Evolutionary conservation across 805 yeast genomes (phyloP).

Genomic region (Candida silvatica): DNA sequence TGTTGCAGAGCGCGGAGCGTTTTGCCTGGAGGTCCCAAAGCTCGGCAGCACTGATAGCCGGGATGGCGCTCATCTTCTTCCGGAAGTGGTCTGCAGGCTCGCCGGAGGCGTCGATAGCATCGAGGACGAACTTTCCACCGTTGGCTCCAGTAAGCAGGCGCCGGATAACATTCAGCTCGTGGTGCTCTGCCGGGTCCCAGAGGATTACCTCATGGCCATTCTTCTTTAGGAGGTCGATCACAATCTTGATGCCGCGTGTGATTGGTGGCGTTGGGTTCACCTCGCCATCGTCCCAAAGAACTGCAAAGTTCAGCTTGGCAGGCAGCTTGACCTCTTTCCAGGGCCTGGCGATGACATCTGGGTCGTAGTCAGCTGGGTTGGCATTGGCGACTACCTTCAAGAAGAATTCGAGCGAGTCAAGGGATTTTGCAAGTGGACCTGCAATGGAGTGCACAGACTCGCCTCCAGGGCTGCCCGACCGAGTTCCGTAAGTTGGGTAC

Average conservation of each 20-base stretch:
- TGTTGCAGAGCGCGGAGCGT: background rate
- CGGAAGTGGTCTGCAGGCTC: conserved; percentile 25
- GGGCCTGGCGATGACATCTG: conserved; percentile 31
- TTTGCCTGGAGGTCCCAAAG: conserved; percentile 1
- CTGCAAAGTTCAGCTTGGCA: conserved; percentile 31
- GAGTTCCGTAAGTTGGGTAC: conserved; percentile 27
- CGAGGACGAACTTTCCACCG: conserved; percentile 26
- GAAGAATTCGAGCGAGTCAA: conserved; percentile 40
- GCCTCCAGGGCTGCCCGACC: conserved; percentile 35
- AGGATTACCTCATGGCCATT: conserved; percentile 45
- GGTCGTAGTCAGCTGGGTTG: conserved; percentile 37
- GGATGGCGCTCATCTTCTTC: conserved; percentile 22
- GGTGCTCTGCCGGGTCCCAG: conserved; percentile 35
- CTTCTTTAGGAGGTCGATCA: conserved; percentile 21
- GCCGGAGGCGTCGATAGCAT: conserved; percentile 29
- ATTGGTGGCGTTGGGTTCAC: conserved; percentile 42
- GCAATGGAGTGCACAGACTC: conserved; percentile 44
- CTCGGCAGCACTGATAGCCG: background rate
- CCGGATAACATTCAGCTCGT: conserved; percentile 23
- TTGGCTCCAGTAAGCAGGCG: conserved; percentile 31
- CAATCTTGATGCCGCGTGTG: conserved; percentile 31
- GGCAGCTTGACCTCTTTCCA: conserved; percentile 30
- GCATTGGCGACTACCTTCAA: conserved; percentile 24
- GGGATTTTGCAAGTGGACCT: conserved; percentile 44
- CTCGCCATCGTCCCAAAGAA: conserved; percentile 31